Percentiles rank a stretch among this genome's conserved stretches.
Conservation (phyloP, 257 asterid genomes). For the Solanum bukasovii region DNA sequence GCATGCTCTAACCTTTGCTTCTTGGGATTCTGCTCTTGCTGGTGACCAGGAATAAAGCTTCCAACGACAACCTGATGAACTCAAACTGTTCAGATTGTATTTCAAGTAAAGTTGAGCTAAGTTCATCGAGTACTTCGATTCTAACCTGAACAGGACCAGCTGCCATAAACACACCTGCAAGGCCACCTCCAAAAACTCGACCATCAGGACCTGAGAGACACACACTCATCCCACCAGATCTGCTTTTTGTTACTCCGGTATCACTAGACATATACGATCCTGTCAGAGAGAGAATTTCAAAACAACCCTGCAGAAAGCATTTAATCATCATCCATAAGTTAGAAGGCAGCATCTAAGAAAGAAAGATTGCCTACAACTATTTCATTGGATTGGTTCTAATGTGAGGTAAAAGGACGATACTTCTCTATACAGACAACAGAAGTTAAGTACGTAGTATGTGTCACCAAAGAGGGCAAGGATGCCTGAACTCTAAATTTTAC, state of each 20-base stretch:
- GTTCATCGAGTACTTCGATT: background rate
- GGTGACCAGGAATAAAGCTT: conserved; percentile 50
- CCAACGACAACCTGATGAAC: conserved; percentile 65
- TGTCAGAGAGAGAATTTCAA: conserved; percentile 73
- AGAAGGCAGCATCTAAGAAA: background rate
- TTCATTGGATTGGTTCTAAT: background rate
- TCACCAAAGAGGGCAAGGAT: background rate
- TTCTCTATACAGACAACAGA: background rate
- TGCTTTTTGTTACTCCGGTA: conserved; percentile 63
- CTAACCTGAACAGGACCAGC: conserved; percentile 87
- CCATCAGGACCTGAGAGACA: conserved; percentile 88
- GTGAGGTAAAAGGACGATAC: background rate
- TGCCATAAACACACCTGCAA: conserved; percentile 93
- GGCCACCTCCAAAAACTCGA: conserved; percentile 89
- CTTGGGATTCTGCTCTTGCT: conserved; percentile 43
- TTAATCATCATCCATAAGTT: background rate
- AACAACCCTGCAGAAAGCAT: conserved; percentile 52
- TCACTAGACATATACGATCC: conserved; percentile 80
- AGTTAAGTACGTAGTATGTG: background rate
- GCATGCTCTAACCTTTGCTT: conserved; percentile 52
- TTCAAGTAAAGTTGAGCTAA: background rate
- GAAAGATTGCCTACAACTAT: background rate
- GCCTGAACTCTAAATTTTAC: background rate
- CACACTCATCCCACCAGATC: conserved; percentile 91
- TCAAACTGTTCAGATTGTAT: background rate